A percentile compares a stretch with the other conserved stretches of the same genome.
These are phyloP conservation scores for Blastobotrys capitulatus DNA, from an alignment of 1,139 yeast species.

Conservation along the genomic window DNA sequence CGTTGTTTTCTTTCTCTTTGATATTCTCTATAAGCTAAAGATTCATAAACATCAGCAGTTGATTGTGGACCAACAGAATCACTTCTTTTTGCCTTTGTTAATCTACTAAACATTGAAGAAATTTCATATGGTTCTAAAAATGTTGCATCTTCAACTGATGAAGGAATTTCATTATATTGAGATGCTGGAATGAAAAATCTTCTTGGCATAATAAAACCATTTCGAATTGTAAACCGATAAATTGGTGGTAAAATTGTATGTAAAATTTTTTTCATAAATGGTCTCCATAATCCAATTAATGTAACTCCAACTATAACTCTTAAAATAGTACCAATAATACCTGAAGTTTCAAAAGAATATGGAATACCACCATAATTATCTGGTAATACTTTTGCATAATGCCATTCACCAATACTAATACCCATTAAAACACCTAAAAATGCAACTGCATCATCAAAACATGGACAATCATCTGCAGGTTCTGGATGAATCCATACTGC, in stretches of 20 bases:
- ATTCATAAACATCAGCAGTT: slow-evolving; percentile 39
- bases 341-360: slow-evolving; percentile 39
- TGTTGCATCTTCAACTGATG: slow-evolving; percentile 31
- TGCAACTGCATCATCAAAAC: slow-evolving; percentile 93
- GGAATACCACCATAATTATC: slow-evolving; percentile 31
- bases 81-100: slow-evolving; percentile 29
- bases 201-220: slow-evolving; percentile 39
- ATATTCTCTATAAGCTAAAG: slow-evolving; percentile 33
- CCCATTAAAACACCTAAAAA: slow-evolving; percentile 88
- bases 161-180: slow-evolving; percentile 34
- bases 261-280: slow-evolving; percentile 56
- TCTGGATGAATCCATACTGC: slow-evolving; percentile 64
- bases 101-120: slow-evolving; percentile 28
- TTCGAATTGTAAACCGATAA: slow-evolving; percentile 31
- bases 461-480: slow-evolving; percentile 93
- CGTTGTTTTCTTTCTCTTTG: slow-evolving; percentile 17
- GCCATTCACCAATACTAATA: slow-evolving; percentile 54
- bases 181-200: slow-evolving; percentile 36
- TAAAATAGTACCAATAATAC: slow-evolving; percentile 38
- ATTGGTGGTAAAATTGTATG: slow-evolving; percentile 41
- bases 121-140: slow-evolving; percentile 31
- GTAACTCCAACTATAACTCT: slow-evolving; percentile 55
- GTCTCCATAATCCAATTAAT: slow-evolving; percentile 64
- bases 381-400: slow-evolving; percentile 24
- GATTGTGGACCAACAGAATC: slow-evolving; percentile 43